Evolutionary conservation across 164 flowering plant species (phyloP).

Genomic region (Buxus sempervirens): DNA sequence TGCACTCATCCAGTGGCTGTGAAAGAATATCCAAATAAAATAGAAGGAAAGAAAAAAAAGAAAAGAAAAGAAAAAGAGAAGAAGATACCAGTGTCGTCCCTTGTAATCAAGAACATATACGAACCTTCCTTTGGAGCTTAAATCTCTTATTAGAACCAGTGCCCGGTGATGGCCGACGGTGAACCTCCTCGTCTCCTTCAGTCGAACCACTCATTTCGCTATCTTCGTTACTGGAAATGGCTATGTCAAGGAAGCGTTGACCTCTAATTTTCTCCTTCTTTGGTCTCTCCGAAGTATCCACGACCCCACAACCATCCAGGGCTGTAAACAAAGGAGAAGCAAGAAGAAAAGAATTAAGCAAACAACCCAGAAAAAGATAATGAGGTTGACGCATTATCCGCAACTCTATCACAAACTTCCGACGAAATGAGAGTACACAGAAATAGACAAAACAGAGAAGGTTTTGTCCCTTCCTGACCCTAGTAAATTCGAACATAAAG

Average conservation of each 20-base stretch:
- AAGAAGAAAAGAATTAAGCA: constrained; percentile 4
- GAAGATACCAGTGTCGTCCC: neutral
- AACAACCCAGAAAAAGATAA: constrained; percentile 9
- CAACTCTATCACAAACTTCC: constrained; percentile 17
- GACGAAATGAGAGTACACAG: constrained; percentile 15
- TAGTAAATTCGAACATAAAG: constrained; percentile 3
- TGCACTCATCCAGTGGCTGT: constrained; percentile 47
- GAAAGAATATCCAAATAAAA: neutral
- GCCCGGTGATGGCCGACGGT: constrained; percentile 1
- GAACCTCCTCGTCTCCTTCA: constrained; percentile 37
- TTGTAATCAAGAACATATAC: constrained; percentile 1
- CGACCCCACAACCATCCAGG: constrained; percentile 18
- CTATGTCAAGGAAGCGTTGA: constrained; percentile 23
- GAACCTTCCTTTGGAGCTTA: constrained; percentile 48
- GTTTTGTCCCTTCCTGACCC: constrained; percentile 6
- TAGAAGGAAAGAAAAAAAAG: neutral
- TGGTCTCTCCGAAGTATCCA: constrained; percentile 25
- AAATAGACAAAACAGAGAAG: constrained; percentile 24
- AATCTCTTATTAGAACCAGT: constrained; percentile 27
- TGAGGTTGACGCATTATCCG: constrained; percentile 20
- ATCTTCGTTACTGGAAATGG: constrained; percentile 23
- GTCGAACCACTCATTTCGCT: constrained; percentile 42
- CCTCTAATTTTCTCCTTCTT: constrained; percentile 33
- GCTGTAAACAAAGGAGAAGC: constrained; percentile 12
- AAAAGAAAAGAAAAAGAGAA: neutral